phyloP scores from a whole-genome alignment of 2,329 filamentous ascomycete species.

The Penicillium digitatum region DNA sequence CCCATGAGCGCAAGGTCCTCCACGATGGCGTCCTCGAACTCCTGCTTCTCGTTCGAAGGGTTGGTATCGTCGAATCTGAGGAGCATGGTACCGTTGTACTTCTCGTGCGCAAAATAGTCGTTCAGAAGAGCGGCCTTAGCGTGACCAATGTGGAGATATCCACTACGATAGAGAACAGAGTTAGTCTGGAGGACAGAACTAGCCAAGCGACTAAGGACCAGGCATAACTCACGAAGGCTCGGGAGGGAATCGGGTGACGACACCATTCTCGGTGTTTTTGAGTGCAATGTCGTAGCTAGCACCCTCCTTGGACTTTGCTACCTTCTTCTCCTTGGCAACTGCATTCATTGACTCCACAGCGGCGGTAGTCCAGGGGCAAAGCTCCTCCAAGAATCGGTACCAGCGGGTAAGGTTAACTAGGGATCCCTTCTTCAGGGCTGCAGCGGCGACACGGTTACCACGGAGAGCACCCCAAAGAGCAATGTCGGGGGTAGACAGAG shows the following conservation, averaged over 20 bases:
- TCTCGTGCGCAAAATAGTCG: constrained; percentile 93
- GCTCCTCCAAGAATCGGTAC: constrained; percentile 81
- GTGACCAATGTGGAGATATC: constrained; percentile 93
- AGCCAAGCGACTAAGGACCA: background rate
- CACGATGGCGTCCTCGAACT: constrained; percentile 90
- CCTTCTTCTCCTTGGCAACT: constrained; percentile 65
- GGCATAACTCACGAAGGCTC: constrained; percentile 72
- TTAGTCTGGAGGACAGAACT: background rate
- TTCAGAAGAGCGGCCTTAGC: constrained; percentile 90
- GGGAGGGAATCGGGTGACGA: constrained; percentile 87
- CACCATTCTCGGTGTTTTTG: constrained; percentile 77
- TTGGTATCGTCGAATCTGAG: constrained; percentile 92
- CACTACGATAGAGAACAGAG: constrained; percentile 35
- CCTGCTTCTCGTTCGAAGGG: constrained; percentile 93
- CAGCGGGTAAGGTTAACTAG: constrained; percentile 77
- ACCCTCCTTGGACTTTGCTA: constrained; percentile 67
- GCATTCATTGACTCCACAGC: constrained; percentile 68
- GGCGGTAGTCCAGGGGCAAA: constrained; percentile 69
- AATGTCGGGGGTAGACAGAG: constrained; percentile 69
- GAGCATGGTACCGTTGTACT: constrained; percentile 85
- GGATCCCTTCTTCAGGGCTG: constrained; percentile 72
- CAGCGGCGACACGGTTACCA: constrained; percentile 76
- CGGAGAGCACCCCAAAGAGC: constrained; percentile 80
- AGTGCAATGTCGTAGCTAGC: constrained; percentile 87
- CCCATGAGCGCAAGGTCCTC: constrained; percentile 89